Percentiles rank a stretch among this genome's conserved stretches.
phyloP scores from a whole-genome alignment of 345 rosid species.

The Euphorbia pulcherrima region DNA sequence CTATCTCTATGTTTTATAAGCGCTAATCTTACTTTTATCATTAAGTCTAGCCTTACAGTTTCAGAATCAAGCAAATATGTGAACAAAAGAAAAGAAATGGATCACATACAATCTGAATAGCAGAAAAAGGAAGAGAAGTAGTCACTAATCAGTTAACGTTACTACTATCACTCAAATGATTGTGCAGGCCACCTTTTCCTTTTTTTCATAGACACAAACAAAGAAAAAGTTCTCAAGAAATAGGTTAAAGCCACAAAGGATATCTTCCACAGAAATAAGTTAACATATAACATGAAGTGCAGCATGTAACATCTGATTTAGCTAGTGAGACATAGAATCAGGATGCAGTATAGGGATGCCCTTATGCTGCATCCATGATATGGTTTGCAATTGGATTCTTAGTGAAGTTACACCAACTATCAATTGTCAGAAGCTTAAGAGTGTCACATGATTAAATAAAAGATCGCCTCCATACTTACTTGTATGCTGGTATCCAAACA shows the following conservation, averaged over 20 bases:
- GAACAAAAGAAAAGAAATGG: not conserved
- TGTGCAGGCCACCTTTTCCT: not conserved
- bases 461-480: slow-evolving; percentile 44
- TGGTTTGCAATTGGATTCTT: not conserved
- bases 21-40: not conserved
- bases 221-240: not conserved
- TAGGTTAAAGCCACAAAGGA: not conserved
- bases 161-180: not conserved
- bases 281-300: not conserved
- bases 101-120: not conserved
- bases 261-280: not conserved
- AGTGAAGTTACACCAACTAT: not conserved
- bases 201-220: not conserved
- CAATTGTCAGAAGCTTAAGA: not conserved
- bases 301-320: not conserved
- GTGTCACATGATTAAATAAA: not conserved
- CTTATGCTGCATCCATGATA: not conserved
- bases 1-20: not conserved
- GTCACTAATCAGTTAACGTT: not conserved
- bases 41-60: not conserved
- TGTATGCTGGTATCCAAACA: slow-evolving; percentile 97
- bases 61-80: not conserved
- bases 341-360: not conserved
- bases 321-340: not conserved
- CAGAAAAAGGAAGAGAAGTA: not conserved